Conservation (phyloP, 768 basidiomycete species). For the Tylopilus rubrobrunneus region DNA sequence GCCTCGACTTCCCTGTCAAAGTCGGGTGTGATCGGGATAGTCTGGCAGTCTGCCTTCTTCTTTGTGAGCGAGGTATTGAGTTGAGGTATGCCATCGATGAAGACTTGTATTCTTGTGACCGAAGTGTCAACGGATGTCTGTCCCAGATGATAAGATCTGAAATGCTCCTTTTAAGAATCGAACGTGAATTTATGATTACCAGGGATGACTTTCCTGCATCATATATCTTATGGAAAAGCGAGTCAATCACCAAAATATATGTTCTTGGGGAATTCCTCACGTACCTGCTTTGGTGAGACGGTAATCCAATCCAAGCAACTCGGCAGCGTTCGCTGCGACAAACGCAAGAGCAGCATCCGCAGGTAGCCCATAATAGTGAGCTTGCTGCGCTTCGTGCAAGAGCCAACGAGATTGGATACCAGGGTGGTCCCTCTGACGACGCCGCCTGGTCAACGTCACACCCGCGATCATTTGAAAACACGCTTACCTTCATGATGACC, state of each 20-base stretch:
- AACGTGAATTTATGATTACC: neutral
- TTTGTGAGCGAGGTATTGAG: conserved; percentile 30
- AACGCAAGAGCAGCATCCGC: conserved; percentile 65
- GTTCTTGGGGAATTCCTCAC: neutral
- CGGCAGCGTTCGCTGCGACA: conserved; percentile 71
- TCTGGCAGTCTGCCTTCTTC: conserved; percentile 51
- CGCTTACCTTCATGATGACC: conserved; percentile 48
- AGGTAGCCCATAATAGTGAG: conserved; percentile 75
- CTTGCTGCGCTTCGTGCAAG: conserved; percentile 81
- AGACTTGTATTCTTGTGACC: conserved; percentile 72
- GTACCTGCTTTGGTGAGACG: conserved; percentile 66
- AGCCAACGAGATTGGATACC: conserved; percentile 68
- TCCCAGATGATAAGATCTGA: conserved; percentile 62
- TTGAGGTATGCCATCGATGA: conserved; percentile 81
- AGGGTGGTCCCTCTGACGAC: conserved; percentile 60
- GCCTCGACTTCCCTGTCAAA: conserved; percentile 59
- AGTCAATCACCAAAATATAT: conserved; percentile 1
- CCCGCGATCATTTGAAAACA: neutral
- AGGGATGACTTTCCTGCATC: conserved; percentile 48
- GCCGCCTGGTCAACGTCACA: neutral
- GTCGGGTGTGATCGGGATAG: conserved; percentile 48
- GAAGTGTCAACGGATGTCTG: conserved; percentile 71
- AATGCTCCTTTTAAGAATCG: neutral
- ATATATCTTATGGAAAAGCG: conserved; percentile 44
- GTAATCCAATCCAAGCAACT: conserved; percentile 71